A percentile compares a stretch with the other conserved stretches of the same genome.
Evolutionary conservation across 2,329 filamentous ascomycete species (phyloP).

Genomic region (Alternaria sp.): DNA sequence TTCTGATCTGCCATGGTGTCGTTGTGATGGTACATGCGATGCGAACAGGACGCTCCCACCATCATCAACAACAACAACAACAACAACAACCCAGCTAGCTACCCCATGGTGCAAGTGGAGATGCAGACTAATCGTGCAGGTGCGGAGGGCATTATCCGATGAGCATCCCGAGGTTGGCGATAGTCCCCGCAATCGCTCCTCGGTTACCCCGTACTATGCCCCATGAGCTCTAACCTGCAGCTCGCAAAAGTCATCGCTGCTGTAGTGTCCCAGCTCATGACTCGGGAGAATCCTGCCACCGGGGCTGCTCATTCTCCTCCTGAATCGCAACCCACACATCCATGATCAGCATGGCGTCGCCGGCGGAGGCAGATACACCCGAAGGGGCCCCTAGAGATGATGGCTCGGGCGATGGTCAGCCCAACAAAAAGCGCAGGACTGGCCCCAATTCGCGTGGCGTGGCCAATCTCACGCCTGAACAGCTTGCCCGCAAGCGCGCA

Average conservation of each 20-base stretch:
- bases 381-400: constrained; percentile 27
- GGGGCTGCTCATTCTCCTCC: not conserved
- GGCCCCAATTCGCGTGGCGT: constrained; percentile 72
- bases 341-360: constrained; percentile 32
- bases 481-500: constrained; percentile 87
- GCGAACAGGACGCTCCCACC: not conserved
- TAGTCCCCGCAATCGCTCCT: constrained; percentile 1
- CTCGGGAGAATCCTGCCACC: constrained; percentile 8
- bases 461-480: constrained; percentile 85
- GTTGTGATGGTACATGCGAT: not conserved
- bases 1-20: constrained; percentile 37
- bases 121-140: not conserved
- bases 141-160: constrained; percentile 8
- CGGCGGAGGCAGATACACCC: constrained; percentile 31
- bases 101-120: not conserved
- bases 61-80: not conserved
- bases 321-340: constrained; percentile 24
- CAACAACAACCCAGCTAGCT: not conserved
- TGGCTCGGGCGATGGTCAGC: constrained; percentile 24
- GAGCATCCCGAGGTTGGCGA: not conserved
- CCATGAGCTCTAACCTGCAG: not conserved
- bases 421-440: constrained; percentile 46
- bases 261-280: constrained; percentile 17
- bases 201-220: not conserved
- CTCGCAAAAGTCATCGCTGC: not conserved